Conservation (phyloP, 2,329 filamentous ascomycete species). For the Aspergillus piperis region DNA sequence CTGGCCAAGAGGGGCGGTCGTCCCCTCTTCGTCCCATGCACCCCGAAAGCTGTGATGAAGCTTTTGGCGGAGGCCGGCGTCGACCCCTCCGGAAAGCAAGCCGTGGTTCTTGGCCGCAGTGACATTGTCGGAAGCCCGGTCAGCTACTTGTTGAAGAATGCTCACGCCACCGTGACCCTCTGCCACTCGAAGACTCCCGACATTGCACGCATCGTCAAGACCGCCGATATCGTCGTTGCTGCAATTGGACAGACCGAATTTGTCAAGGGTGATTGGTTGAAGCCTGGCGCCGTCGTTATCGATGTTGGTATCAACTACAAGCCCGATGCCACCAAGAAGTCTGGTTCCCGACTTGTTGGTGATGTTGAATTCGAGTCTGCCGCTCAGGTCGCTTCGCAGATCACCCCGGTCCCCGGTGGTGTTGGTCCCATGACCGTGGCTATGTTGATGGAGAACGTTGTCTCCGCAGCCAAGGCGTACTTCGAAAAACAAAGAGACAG, state of each 20-base stretch:
- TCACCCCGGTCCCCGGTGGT: conserved; percentile 94
- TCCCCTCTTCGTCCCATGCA: conserved; percentile 91
- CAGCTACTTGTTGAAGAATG: conserved; percentile 91
- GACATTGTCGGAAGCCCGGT: conserved; percentile 98
- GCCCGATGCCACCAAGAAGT: conserved; percentile 84
- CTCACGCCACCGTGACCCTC: conserved; percentile 93
- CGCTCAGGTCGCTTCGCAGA: conserved; percentile 80
- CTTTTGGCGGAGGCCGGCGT: conserved; percentile 82
- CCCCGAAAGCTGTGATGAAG: conserved; percentile 95
- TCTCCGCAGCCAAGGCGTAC: conserved; percentile 77
- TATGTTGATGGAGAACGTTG: conserved; percentile 95
- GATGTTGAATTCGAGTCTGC: conserved; percentile 92
- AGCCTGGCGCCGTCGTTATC: conserved; percentile 91
- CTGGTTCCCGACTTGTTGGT: conserved; percentile 85
- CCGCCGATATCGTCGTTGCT: conserved; percentile 85
- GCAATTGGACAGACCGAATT: conserved; percentile 87
- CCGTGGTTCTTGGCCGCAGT: conserved; percentile 90
- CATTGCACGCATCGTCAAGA: conserved; percentile 72
- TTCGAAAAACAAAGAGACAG: conserved; percentile 82
- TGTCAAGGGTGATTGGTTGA: conserved; percentile 93
- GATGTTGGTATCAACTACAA: conserved; percentile 98
- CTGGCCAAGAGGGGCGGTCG: conserved; percentile 90
- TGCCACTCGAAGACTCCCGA: conserved; percentile 87
- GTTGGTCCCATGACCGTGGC: conserved; percentile 99
- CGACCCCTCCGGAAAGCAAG: conserved; percentile 83